Percentiles rank a stretch among this genome's conserved stretches.
These are phyloP conservation scores for Ascochyta lentis DNA, from an alignment of 2,329 filamentous ascomycete genomes.

Conservation along the genomic window DNA sequence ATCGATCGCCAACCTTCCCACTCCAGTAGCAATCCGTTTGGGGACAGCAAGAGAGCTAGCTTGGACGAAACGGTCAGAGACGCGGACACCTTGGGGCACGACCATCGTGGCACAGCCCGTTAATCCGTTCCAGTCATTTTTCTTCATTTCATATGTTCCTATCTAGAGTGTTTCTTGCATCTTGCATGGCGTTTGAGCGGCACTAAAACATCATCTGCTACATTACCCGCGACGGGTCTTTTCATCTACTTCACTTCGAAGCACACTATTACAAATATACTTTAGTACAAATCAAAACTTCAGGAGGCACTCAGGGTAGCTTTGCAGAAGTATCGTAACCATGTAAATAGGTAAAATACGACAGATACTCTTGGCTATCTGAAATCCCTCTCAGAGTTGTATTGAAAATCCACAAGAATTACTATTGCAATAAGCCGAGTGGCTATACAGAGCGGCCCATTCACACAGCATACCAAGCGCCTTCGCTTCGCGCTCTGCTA, in stretches of 20 bases:
- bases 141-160: neutral
- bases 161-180: neutral
- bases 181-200: neutral
- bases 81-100: neutral
- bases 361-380: too few relatives aligned
- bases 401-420: too few relatives aligned
- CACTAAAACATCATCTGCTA: neutral
- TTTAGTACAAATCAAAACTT: neutral
- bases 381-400: too few relatives aligned
- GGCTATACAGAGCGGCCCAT: too few relatives aligned
- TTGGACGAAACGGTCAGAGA: neutral
- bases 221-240: neutral
- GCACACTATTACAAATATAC: slow-evolving; percentile 7
- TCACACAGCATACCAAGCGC: too few relatives aligned
- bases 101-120: neutral
- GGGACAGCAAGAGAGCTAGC: slow-evolving; percentile 11
- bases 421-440: too few relatives aligned
- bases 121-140: neutral
- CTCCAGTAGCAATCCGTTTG: slow-evolving; percentile 7
- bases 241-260: slow-evolving; percentile 9
- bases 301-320: too few relatives aligned
- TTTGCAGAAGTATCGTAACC: too few relatives aligned
- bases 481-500: too few relatives aligned
- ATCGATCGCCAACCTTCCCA: neutral
- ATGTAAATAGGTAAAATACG: too few relatives aligned